Conservation (phyloP, 495 filamentous ascomycete genomes). For the Neurospora sp. region DNA sequence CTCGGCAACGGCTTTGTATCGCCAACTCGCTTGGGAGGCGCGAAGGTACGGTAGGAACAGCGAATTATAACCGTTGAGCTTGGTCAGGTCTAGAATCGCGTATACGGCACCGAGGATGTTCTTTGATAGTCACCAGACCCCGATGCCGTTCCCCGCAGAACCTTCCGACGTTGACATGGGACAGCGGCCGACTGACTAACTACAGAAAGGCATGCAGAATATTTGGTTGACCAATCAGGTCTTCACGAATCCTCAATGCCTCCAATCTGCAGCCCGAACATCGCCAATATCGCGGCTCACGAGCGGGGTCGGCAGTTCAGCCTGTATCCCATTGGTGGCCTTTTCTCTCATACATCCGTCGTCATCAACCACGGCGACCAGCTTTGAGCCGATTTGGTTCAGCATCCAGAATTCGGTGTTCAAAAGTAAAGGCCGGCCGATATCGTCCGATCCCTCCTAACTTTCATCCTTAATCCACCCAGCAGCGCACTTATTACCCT, state of each 20-base stretch:
- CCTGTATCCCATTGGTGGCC: conserved; percentile 5
- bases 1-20: neutral
- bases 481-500: neutral
- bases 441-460: neutral
- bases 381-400: neutral
- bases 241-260: too few relatives aligned
- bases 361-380: neutral
- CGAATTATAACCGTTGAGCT: neutral
- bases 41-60: neutral
- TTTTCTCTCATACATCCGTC: neutral
- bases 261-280: neutral
- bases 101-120: neutral
- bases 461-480: neutral
- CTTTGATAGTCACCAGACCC: neutral
- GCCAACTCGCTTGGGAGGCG: neutral
- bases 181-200: neutral
- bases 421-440: conserved; percentile 6
- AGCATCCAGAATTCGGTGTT: neutral
- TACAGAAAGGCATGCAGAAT: neutral
- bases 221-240: neutral
- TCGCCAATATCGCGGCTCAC: conserved; percentile 5
- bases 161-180: neutral
- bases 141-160: neutral
- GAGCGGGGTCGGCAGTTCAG: conserved; percentile 16
- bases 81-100: neutral